These are phyloP conservation scores for Rhytidhysteron rufulum DNA, from an alignment of 2,329 filamentous ascomycete genomes.

Conservation along the genomic window DNA sequence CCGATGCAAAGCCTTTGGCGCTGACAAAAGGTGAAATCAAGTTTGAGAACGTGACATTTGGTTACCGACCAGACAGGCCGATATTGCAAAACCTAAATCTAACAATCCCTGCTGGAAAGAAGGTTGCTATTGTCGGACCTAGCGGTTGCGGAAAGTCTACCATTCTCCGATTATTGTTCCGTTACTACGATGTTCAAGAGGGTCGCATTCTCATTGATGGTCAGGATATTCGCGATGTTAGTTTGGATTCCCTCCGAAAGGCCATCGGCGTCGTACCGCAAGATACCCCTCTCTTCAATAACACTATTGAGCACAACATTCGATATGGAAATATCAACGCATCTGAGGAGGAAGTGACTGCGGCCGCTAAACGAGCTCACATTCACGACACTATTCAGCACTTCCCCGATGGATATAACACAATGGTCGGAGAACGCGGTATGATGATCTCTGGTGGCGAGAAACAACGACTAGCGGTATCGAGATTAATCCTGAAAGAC, in stretches of 20 bases:
- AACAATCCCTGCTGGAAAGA: constrained; percentile 92
- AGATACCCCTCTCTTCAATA: constrained; percentile 95
- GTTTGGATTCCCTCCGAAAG: constrained; percentile 74
- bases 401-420: constrained; percentile 86
- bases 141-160: constrained; percentile 97
- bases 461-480: constrained; percentile 86
- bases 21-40: constrained; percentile 82
- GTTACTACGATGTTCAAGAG: constrained; percentile 84
- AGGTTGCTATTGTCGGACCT: constrained; percentile 91
- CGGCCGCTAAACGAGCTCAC: constrained; percentile 75
- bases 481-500: constrained; percentile 80
- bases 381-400: constrained; percentile 70
- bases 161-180: constrained; percentile 83
- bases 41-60: constrained; percentile 94
- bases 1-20: constrained; percentile 67
- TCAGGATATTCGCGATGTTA: constrained; percentile 83
- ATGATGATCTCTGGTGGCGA: constrained; percentile 96
- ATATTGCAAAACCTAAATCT: constrained; percentile 82
- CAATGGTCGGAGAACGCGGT: constrained; percentile 87
- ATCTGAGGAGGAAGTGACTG: constrained; percentile 65
- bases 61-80: constrained; percentile 79
- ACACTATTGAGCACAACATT: constrained; percentile 94
- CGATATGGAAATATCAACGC: constrained; percentile 83
- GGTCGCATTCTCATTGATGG: constrained; percentile 89
- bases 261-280: constrained; percentile 95